Conservation (phyloP, 2,329 filamentous ascomycete genomes). For the Dactylellina leptospora region DNA sequence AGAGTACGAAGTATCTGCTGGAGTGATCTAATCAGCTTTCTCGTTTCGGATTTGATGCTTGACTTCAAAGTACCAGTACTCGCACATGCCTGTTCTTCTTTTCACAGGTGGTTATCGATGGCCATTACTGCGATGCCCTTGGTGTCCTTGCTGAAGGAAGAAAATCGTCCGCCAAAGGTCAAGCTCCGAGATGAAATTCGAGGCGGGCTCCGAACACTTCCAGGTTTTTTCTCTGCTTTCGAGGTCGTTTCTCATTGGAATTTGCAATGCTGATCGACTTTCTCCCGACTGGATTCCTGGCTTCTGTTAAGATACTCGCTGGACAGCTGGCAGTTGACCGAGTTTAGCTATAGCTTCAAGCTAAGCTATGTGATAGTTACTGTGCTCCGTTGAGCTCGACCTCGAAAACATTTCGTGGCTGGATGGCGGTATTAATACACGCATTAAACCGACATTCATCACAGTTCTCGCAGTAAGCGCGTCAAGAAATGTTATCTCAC, state of each 20-base stretch:
- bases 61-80: constrained; percentile 37
- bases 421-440: constrained; percentile 36
- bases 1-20: too few species aligned
- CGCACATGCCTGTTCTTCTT: constrained; percentile 35
- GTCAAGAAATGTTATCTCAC: constrained; percentile 20
- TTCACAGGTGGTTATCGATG: too few species aligned
- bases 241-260: not conserved
- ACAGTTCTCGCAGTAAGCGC: constrained; percentile 15
- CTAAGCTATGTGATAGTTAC: not conserved
- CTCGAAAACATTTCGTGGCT: constrained; percentile 19
- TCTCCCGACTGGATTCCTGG: constrained; percentile 8
- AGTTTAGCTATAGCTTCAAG: constrained; percentile 27
- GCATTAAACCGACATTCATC: not conserved
- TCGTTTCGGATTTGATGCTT: constrained; percentile 43
- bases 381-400: not conserved
- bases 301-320: too few species aligned
- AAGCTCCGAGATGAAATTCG: constrained; percentile 32
- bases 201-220: constrained; percentile 34
- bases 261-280: constrained; percentile 29
- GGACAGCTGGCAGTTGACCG: constrained; percentile 27
- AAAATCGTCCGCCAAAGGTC: constrained; percentile 45
- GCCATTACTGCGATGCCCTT: too few species aligned
- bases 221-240: constrained; percentile 8
- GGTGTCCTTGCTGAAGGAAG: too few species aligned
- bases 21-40: constrained; percentile 50